Base-by-base conservation (phyloP, 768 basidiomycete species). In the Russula foetens region DNA sequence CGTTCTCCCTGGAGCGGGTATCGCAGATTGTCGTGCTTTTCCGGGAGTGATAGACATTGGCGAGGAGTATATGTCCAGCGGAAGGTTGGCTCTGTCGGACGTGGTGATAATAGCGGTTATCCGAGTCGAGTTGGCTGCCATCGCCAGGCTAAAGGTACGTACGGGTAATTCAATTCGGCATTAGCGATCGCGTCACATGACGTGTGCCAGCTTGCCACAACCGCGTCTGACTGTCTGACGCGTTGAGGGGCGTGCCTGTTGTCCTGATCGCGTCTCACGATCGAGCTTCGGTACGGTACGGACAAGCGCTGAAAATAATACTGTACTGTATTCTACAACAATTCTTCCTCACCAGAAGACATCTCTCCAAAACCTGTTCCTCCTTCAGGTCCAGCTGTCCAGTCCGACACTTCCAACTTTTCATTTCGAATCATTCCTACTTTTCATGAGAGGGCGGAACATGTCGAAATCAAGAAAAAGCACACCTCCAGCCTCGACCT, bases 401-500 rank as follows among this genome's bases (percentile, higher is more conserved):
- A 83, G 57, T 82, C 82, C 17, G 81, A 81, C 15, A 77, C 67
- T 44, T 84, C 82, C 26, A 84, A 75, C 56, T 79, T 83, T 64
- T 84, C 82, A 60, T 79, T 80, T 61, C 80, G 81, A 46, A 76
- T 71, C 1, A 69, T 75, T 65, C 86, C 86, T 87, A 67, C 29
- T 3, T 29, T 31, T 33, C 15, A 51, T n/a, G n/a, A n/a, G n/a
- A n/a, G 46, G 4, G 15, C 29, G 26, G 47, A 47, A 39, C 15
- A 50, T 6, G 35, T 14, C 7, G 28, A 4, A n/a, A 35, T 31
- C 35, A 46, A 52, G 24, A 6, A 23, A 31, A 15, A 14, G 17
- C 3, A 41, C 4, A 48, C 88, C 88, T 68, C 80, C 82, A 24
- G 77, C 75, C 21, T 76, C 76, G 24, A 88, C 82, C 67, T 91